Percentiles rank a stretch among this genome's conserved stretches.
Evolutionary conservation across 2,329 filamentous ascomycete genomes (phyloP).

Genomic region (Trichoderma asperellum): DNA sequence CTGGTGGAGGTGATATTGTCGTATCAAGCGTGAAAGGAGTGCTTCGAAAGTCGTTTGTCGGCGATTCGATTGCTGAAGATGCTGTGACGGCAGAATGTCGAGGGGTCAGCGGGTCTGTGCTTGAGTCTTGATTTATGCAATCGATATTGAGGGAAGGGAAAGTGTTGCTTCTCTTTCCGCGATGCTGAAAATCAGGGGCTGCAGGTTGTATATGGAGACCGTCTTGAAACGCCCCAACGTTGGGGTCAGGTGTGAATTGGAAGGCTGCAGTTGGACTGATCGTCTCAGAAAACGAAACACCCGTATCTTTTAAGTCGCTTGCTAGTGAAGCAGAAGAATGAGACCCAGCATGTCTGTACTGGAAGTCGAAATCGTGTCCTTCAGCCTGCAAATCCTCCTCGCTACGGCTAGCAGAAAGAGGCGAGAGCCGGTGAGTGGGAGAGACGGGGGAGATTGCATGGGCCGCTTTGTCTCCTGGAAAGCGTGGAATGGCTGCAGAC

Average conservation of each 20-base stretch:
- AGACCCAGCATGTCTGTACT: conserved; percentile 42
- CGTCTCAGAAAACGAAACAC: conserved; percentile 68
- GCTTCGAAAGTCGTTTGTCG: conserved; percentile 51
- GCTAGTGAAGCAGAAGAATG: conserved; percentile 43
- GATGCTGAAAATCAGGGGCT: conserved; percentile 66
- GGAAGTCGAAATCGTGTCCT: conserved; percentile 41
- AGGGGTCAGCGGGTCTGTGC: conserved; percentile 53
- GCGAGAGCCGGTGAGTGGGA: conserved; percentile 67
- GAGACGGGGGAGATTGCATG: conserved; percentile 72
- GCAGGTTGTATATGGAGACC: conserved; percentile 41
- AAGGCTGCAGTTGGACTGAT: conserved; percentile 77
- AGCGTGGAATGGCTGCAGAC: conserved; percentile 50
- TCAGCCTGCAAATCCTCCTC: conserved; percentile 65
- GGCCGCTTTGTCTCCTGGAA: conserved; percentile 49
- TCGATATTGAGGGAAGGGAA: conserved; percentile 74
- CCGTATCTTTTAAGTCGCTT: conserved; percentile 39
- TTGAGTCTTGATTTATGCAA: conserved; percentile 51
- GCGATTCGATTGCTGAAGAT: conserved; percentile 57
- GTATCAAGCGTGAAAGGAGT: conserved; percentile 51
- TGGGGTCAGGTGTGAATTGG: conserved; percentile 74
- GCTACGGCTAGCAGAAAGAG: conserved; percentile 69
- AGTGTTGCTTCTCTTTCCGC: conserved; percentile 75
- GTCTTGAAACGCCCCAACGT: conserved; percentile 64
- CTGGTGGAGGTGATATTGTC: conserved; percentile 46
- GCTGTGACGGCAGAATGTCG: conserved; percentile 54